A percentile compares a stretch with the other conserved stretches of the same genome.
Evolutionary conservation across 306 rosid species (phyloP).

Genomic region (Luffa aegyptiaca): DNA sequence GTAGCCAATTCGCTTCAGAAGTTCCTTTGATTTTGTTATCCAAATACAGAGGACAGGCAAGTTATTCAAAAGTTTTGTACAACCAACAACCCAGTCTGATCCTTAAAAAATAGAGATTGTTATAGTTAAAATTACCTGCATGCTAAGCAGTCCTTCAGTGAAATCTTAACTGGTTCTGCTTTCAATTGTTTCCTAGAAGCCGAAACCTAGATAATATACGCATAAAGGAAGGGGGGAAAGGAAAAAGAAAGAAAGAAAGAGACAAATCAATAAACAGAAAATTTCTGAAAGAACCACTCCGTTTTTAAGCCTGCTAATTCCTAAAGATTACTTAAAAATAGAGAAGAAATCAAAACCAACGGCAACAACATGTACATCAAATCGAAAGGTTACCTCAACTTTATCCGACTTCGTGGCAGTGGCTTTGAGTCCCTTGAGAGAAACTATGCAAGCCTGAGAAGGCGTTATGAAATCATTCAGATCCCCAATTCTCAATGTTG

Average conservation of each 20-base stretch:
- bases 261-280: not conserved
- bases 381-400: conserved; percentile 33
- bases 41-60: not conserved
- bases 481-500: conserved; percentile 82
- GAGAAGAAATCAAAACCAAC: not conserved
- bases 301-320: not conserved
- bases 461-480: conserved; percentile 90
- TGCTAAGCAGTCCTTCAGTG: conserved; percentile 94
- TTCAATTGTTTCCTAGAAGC: conserved; percentile 38
- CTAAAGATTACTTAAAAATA: not conserved
- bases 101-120: not conserved
- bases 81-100: not conserved
- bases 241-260: too few species aligned
- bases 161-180: conserved; percentile 80
- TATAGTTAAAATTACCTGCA: conserved; percentile 52
- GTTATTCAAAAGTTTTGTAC: not conserved
- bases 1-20: not conserved
- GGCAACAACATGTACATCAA: not conserved
- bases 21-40: not conserved
- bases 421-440: conserved; percentile 66
- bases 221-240: not conserved
- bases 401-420: conserved; percentile 35
- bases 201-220: conserved; percentile 41
- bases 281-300: not conserved
- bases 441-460: conserved; percentile 82